Percentiles rank a stretch among this genome's conserved stretches.
phyloP scores from a whole-genome alignment of 148 eudicot species.

The Nepenthes gracilis region DNA sequence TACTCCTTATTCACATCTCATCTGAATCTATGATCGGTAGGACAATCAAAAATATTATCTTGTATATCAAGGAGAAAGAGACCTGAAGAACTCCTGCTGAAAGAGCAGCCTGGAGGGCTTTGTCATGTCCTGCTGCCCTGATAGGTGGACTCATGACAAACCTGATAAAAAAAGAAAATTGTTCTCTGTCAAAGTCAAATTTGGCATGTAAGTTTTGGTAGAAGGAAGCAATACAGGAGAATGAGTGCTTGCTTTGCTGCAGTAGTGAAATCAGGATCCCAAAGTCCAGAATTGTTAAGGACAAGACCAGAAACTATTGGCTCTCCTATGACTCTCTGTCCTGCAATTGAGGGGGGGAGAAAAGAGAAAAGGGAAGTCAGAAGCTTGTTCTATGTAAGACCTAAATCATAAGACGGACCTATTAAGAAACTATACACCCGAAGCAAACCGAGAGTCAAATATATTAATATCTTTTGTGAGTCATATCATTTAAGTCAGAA shows the following conservation, averaged over 20 bases:
- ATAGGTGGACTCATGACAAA: slow-evolving; percentile 99
- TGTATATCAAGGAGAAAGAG: neutral
- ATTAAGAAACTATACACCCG: too few relatives aligned
- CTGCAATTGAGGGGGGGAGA: slow-evolving; percentile 22
- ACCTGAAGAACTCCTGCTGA: slow-evolving; percentile 87
- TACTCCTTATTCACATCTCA: too few relatives aligned
- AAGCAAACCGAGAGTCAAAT: too few relatives aligned
- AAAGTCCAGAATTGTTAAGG: slow-evolving; percentile 78
- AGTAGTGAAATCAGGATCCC: slow-evolving; percentile 84
- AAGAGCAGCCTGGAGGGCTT: slow-evolving; percentile 82
- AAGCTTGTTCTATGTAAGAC: neutral
- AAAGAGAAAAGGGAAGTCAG: neutral
- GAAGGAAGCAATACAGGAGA: slow-evolving; percentile 2
- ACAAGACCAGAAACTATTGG: slow-evolving; percentile 77
- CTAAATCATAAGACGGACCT: too few relatives aligned
- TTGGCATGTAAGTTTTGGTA: neutral
- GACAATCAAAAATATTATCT: too few relatives aligned
- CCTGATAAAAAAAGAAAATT: slow-evolving; percentile 24
- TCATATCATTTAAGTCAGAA: too few relatives aligned
- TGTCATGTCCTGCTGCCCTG: slow-evolving; percentile 78
- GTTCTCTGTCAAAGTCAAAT: neutral
- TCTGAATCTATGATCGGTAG: too few relatives aligned
- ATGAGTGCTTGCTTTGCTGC: slow-evolving; percentile 62
- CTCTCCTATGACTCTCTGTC: slow-evolving; percentile 92
- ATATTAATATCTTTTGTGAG: too few relatives aligned